Evolutionary conservation across 306 rosid species (phyloP).

Genomic region (Ormosia emarginata): DNA sequence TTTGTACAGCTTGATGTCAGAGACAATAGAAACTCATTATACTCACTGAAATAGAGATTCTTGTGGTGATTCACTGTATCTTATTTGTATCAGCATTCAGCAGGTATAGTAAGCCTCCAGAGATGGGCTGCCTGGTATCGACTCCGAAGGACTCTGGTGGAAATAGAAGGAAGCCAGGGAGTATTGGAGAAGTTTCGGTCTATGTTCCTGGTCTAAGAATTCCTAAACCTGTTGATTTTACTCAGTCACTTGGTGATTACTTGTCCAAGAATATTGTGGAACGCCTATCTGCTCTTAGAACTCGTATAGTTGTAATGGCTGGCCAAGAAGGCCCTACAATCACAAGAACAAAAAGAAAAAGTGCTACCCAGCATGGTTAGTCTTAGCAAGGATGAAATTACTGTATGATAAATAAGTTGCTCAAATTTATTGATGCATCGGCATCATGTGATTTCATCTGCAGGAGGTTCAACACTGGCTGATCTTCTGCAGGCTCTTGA

Average conservation of each 20-base stretch:
- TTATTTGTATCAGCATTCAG: slow-evolving; percentile 28
- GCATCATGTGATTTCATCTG: slow-evolving; percentile 32
- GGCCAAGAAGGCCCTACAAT: slow-evolving; percentile 93
- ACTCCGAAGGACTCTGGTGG: slow-evolving; percentile 75
- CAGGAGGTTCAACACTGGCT: slow-evolving; percentile 89
- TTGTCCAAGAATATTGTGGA: slow-evolving; percentile 82
- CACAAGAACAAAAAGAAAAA: slow-evolving; percentile 83
- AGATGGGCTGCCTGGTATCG: slow-evolving; percentile 87
- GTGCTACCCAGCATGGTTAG: slow-evolving; percentile 87
- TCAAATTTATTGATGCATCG: slow-evolving; percentile 28
- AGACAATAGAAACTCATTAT: neutral
- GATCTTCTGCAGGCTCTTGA: slow-evolving; percentile 88
- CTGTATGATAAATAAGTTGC: slow-evolving; percentile 4
- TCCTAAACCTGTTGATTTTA: slow-evolving; percentile 92
- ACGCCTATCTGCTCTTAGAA: slow-evolving; percentile 80
- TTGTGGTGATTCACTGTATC: slow-evolving; percentile 30
- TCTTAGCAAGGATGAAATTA: slow-evolving; percentile 17
- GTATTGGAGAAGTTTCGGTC: slow-evolving; percentile 90
- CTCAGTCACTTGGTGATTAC: slow-evolving; percentile 62
- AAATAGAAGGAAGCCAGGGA: slow-evolving; percentile 82
- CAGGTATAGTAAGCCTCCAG: slow-evolving; percentile 40
- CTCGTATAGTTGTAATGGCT: slow-evolving; percentile 93
- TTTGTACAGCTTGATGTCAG: slow-evolving; percentile 5
- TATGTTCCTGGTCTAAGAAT: slow-evolving; percentile 95
- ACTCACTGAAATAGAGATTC: slow-evolving; percentile 1